Base-by-base conservation (phyloP, 768 basidiomycete species). In the Glaciozyma martinii region DNA sequence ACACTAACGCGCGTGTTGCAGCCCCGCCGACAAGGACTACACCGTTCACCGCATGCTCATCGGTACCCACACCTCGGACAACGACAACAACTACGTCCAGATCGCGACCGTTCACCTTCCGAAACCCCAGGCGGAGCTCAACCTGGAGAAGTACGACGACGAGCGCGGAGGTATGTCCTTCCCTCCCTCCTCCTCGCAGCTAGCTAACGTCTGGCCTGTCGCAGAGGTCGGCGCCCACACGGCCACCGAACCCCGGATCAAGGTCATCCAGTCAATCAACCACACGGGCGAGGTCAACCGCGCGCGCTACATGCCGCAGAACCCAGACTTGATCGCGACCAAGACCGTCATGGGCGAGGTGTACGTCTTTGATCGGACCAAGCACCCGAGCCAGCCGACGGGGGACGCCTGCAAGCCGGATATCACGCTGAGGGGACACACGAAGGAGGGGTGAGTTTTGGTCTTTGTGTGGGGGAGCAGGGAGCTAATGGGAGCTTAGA, bases 281-380 rank as follows among this genome's bases (percentile, higher is more conserved):
- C 95, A 99, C 76, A 82, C 82, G 6, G 90, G 91, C 49, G 95
- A 99, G 76, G 90, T 98, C 74, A 99, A 99, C 78, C 81, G 92
- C 52, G 95, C 95, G 66, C 85, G 95, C 59, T 99, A 98, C 77
- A 98, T 98, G 93, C 95, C 95, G 9, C 94, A 98, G 77, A 99
- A 98, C 74, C 89, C 92, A 3, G 90, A 98, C 78, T 77, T 99
- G 71, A 88, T 99, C 70, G 95, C 95, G 19, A 98, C 94, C 16
- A 98, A 98, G 77, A 79, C 92, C 27, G 83, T 91, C 12, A 85
- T 83, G 9, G 95, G 94, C 19, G 90, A 95, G 68, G 90, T 98
- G 4, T 79, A 87, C 63, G 79, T 99, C n/a, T 99, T 98, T 77
- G 95, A 99, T 78, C 80, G 95, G 64, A 98, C 95, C 43, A 97